Conservation (phyloP, 83 land plant species). For the Picea engelmannii region DNA sequence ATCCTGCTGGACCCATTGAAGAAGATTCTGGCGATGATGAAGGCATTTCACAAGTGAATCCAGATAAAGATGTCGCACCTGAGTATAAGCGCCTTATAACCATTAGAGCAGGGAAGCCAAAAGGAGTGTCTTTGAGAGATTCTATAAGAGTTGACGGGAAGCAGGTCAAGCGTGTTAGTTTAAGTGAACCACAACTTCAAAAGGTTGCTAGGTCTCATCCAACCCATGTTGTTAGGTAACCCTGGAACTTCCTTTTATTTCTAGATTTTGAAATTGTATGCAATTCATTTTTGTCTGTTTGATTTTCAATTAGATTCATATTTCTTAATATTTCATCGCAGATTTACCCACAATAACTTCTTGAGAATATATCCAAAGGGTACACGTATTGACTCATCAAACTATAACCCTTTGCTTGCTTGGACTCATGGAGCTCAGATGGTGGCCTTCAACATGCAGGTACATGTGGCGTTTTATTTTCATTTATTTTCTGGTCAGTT, state of each 20-base stretch:
- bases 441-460: constrained; percentile 99
- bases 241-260: neutral
- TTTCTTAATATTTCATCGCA: constrained; percentile 14
- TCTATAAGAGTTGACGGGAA: constrained; percentile 58
- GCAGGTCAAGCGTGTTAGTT: constrained; percentile 83
- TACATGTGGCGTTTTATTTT: constrained; percentile 2
- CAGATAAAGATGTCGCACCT: constrained; percentile 27
- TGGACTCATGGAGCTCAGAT: constrained; percentile 98
- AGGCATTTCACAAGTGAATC: constrained; percentile 7
- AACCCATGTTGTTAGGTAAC: constrained; percentile 60
- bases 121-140: constrained; percentile 53
- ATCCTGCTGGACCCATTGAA: constrained; percentile 15
- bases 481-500: neutral
- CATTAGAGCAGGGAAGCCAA: constrained; percentile 73
- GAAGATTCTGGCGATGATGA: constrained; percentile 38
- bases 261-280: neutral
- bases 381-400: constrained; percentile 73
- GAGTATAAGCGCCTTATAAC: constrained; percentile 75
- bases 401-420: constrained; percentile 78
- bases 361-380: constrained; percentile 87
- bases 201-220: constrained; percentile 58
- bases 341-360: constrained; percentile 82
- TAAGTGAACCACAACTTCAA: constrained; percentile 83
- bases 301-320: neutral
- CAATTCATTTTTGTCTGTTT: neutral